phyloP scores from a whole-genome alignment of 495 filamentous ascomycete species.

The Niebla homalea region DNA sequence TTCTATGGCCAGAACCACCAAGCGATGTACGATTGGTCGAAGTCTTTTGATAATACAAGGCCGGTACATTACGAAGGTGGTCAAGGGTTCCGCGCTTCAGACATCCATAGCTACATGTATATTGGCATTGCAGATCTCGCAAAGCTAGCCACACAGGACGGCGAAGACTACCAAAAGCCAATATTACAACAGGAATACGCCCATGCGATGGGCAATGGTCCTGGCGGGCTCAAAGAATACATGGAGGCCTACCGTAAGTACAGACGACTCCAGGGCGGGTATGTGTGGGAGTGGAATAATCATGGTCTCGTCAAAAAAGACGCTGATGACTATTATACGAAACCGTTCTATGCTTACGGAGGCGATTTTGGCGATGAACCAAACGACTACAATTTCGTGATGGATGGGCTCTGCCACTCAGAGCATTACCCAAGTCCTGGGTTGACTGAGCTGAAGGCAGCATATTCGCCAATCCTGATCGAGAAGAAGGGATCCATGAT shows the following conservation, averaged over 20 bases:
- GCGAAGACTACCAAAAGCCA: constrained; percentile 37
- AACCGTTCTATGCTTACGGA: constrained; percentile 47
- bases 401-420: constrained; percentile 49
- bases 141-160: constrained; percentile 24
- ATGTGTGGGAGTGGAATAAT: constrained; percentile 65
- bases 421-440: constrained; percentile 47
- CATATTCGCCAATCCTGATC: constrained; percentile 38
- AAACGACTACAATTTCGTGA: constrained; percentile 51
- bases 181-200: constrained; percentile 56
- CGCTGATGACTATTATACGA: constrained; percentile 27
- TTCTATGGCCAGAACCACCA: constrained; percentile 52
- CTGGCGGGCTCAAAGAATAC: constrained; percentile 53
- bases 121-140: constrained; percentile 37
- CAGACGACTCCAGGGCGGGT: constrained; percentile 51
- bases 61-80: constrained; percentile 58
- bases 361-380: constrained; percentile 56
- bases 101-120: constrained; percentile 60
- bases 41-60: constrained; percentile 39
- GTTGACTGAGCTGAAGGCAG: constrained; percentile 47
- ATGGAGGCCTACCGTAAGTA: constrained; percentile 43
- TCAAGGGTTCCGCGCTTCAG: constrained; percentile 39
- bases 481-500: constrained; percentile 12
- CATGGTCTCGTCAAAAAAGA: constrained; percentile 47
- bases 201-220: constrained; percentile 64
- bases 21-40: constrained; percentile 51